Percentiles rank a stretch among this genome's conserved stretches.
These are phyloP conservation scores for Botrytis paeoniae DNA, from an alignment of 2,329 filamentous ascomycete genomes.

Conservation along the genomic window DNA sequence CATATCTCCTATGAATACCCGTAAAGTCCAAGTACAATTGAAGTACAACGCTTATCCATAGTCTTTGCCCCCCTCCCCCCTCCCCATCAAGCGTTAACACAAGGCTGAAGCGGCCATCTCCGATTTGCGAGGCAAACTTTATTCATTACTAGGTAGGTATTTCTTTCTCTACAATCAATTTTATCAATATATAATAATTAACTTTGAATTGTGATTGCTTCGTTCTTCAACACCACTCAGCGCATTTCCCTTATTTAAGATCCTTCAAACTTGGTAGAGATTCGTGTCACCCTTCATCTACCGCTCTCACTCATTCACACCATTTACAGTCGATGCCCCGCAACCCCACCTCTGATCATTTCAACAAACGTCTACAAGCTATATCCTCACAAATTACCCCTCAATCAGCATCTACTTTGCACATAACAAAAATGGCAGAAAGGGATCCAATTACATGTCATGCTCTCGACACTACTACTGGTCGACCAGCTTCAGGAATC, in stretches of 20 bases:
- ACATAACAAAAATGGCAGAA: conserved; percentile 18
- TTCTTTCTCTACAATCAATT: neutral
- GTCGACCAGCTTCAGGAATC: conserved; percentile 64
- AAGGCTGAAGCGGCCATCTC: conserved; percentile 29
- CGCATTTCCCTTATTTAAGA: too few species aligned
- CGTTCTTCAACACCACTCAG: neutral
- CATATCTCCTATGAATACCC: neutral
- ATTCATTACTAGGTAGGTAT: neutral
- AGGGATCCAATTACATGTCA: conserved; percentile 76
- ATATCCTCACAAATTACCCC: conserved; percentile 7
- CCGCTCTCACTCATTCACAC: neutral
- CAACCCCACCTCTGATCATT: conserved; percentile 7
- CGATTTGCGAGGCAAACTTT: conserved; percentile 22
- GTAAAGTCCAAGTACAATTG: neutral
- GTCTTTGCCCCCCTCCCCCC: neutral
- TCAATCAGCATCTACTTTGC: neutral
- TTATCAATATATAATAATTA: neutral
- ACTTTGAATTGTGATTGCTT: neutral
- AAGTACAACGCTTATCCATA: neutral
- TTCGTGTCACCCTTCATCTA: neutral
- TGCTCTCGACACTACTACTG: conserved; percentile 77
- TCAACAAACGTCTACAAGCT: conserved; percentile 3
- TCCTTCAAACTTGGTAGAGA: neutral
- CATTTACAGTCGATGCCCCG: conserved; percentile 12
- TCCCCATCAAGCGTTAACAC: neutral